Percentiles rank a stretch among this genome's conserved stretches.
Evolutionary conservation across 768 basidiomycete genomes (phyloP).

Genomic region (Xerocomellus intermedius): DNA sequence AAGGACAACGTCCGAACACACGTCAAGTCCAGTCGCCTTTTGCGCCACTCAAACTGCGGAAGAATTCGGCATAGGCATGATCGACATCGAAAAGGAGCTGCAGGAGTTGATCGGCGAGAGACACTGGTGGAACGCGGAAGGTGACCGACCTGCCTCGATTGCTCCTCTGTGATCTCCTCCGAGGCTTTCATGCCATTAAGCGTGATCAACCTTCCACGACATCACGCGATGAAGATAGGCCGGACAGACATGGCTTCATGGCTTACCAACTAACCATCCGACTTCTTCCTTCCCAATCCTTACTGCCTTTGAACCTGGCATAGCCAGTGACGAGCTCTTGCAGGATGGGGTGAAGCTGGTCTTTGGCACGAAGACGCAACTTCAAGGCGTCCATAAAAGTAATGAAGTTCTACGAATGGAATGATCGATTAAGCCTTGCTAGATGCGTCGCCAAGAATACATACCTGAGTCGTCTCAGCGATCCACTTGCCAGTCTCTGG

Average conservation of each 20-base stretch:
- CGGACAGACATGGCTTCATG: slow-evolving; percentile 22
- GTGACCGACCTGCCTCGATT: slow-evolving; percentile 75
- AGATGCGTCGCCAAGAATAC: not conserved
- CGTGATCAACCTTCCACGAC: slow-evolving; percentile 75
- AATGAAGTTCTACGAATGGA: slow-evolving; percentile 77
- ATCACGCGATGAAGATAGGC: not conserved
- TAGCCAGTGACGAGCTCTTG: slow-evolving; percentile 96
- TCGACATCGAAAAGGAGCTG: slow-evolving; percentile 97
- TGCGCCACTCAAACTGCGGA: slow-evolving; percentile 61
- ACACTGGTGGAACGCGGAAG: not conserved
- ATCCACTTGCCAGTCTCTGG: slow-evolving; percentile 96
- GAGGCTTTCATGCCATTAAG: slow-evolving; percentile 97
- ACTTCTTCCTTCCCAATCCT: slow-evolving; percentile 95
- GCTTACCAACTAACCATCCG: slow-evolving; percentile 86
- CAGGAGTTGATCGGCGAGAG: not conserved
- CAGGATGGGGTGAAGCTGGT: slow-evolving; percentile 90
- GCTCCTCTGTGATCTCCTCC: slow-evolving; percentile 94
- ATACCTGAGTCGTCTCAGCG: slow-evolving; percentile 93
- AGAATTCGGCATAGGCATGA: slow-evolving; percentile 93
- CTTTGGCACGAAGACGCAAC: slow-evolving; percentile 90
- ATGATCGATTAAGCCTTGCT: not conserved
- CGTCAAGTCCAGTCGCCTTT: slow-evolving; percentile 31
- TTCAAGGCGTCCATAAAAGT: slow-evolving; percentile 99
- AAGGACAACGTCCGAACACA: not conserved
- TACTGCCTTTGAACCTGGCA: slow-evolving; percentile 90